phyloP scores from a whole-genome alignment of 306 rosid genomes.

The Hippophae tibetana region DNA sequence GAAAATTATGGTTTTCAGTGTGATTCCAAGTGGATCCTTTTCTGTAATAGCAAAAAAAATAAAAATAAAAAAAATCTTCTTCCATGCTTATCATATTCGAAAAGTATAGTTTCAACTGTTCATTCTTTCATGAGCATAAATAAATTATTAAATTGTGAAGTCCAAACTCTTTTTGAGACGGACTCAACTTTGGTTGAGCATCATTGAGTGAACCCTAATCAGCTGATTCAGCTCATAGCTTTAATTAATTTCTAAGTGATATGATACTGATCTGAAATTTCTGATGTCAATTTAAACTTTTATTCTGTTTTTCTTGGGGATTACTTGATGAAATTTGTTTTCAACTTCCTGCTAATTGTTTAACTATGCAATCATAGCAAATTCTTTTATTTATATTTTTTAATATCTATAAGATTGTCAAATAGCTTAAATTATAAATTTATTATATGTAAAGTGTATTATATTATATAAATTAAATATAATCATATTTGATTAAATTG shows the following conservation, averaged over 20 bases:
- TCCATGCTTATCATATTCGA: not conserved
- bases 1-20: not conserved
- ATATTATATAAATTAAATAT: no score
- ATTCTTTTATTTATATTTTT: no score
- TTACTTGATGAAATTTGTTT: no score
- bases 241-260: not conserved
- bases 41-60: not conserved
- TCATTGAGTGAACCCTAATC: constrained; percentile 1
- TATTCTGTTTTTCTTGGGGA: no score
- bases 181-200: constrained; percentile 7
- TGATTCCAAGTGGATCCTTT: constrained; percentile 13
- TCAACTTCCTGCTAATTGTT: no score
- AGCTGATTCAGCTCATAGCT: not conserved
- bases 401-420: no score
- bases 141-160: not conserved
- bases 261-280: not conserved
- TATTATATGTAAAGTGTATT: no score
- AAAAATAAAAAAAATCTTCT: no score
- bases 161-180: not conserved
- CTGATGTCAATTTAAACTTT: no score
- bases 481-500: no score
- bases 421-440: no score
- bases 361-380: no score
- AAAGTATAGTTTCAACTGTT: not conserved
- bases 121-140: not conserved